Percentiles rank a stretch among this genome's conserved stretches.
Conservation (phyloP, 257 asterid species). For the Solanum sejunctum region DNA sequence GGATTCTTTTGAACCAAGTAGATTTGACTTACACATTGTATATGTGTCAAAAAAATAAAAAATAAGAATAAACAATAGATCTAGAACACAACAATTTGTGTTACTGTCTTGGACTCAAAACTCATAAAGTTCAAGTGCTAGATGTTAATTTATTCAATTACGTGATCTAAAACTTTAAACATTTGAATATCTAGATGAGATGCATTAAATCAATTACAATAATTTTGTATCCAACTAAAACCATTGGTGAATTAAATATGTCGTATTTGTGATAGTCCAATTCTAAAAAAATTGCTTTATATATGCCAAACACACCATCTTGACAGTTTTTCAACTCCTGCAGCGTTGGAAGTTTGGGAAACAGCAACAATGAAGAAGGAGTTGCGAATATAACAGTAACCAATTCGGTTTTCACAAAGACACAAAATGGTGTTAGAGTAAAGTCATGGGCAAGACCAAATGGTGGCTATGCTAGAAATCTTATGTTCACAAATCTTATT, state of each 20-base stretch:
- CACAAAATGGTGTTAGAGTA: conserved; percentile 60
- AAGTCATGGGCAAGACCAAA: conserved; percentile 71
- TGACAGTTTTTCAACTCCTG: background rate
- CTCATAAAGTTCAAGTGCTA: background rate
- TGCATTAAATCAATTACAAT: background rate
- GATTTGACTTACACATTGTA: too few relatives aligned
- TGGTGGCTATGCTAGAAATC: conserved; percentile 38
- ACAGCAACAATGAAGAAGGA: conserved; percentile 10
- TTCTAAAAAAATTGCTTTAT: background rate
- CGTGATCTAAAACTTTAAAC: background rate
- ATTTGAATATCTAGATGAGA: background rate
- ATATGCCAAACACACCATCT: background rate
- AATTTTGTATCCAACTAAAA: background rate
- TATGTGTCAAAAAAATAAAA: background rate
- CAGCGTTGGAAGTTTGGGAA: conserved; percentile 47
- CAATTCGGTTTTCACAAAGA: conserved; percentile 44
- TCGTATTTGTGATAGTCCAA: background rate
- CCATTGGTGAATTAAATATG: background rate
- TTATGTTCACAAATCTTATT: conserved; percentile 29
- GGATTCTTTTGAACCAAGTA: background rate
- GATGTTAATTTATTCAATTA: background rate
- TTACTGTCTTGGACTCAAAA: background rate
- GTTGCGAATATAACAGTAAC: conserved; percentile 45
- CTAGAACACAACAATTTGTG: background rate
- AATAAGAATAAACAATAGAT: background rate